These are phyloP conservation scores for Scleroderma bovista DNA, from an alignment of 768 basidiomycete species.

Conservation along the genomic window DNA sequence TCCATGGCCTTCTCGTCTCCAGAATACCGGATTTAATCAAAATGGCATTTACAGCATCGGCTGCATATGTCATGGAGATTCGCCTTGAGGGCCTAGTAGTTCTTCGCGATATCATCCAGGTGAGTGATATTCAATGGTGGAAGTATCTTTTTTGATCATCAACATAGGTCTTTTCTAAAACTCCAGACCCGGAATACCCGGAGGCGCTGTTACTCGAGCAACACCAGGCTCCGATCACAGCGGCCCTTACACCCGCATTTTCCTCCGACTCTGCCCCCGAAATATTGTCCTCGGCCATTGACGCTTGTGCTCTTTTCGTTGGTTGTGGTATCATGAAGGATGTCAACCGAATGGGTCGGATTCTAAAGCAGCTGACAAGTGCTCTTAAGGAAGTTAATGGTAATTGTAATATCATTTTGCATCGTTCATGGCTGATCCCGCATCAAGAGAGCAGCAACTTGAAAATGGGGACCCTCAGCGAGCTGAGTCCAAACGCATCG, in stretches of 20 bases:
- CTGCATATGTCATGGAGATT: constrained; percentile 95
- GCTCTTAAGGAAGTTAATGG: constrained; percentile 90
- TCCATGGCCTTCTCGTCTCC: constrained; percentile 67
- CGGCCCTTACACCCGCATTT: constrained; percentile 94
- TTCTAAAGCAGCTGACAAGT: constrained; percentile 80
- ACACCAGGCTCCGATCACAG: constrained; percentile 96
- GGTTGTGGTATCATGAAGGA: constrained; percentile 94
- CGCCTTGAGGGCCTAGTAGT: constrained; percentile 87
- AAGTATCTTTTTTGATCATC: constrained; percentile 3
- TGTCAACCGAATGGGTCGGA: constrained; percentile 86
- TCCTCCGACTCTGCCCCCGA: constrained; percentile 94
- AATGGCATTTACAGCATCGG: constrained; percentile 97
- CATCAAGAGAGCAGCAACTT: constrained; percentile 71
- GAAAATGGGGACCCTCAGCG: constrained; percentile 78
- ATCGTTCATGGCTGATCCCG: constrained; percentile 6
- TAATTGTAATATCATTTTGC: constrained; percentile 24
- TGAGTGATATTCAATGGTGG: constrained; percentile 23
- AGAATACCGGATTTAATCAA: constrained; percentile 90
- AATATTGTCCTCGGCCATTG: constrained; percentile 85
- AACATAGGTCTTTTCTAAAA: constrained; percentile 73
- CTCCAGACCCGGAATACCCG: constrained; percentile 91
- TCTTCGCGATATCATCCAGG: constrained; percentile 88
- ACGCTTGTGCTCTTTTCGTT: constrained; percentile 92
- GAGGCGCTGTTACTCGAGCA: constrained; percentile 90
- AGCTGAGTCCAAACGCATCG: constrained; percentile 90